A percentile compares a stretch with the other conserved stretches of the same genome.
Conservation (phyloP, 2,329 filamentous ascomycete genomes). For the Xylogone sp. region DNA sequence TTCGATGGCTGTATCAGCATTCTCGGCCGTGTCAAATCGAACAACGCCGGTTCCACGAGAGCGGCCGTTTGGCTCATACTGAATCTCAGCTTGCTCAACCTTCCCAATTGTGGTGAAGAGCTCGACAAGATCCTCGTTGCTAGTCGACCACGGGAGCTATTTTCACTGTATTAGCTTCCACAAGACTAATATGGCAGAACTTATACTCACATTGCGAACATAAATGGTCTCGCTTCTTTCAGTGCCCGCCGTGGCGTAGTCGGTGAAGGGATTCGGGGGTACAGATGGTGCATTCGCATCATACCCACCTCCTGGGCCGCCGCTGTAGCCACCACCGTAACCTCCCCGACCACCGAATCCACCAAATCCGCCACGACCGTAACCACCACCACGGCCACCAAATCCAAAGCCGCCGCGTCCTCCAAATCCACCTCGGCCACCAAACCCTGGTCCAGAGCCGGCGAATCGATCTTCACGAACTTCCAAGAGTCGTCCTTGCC, state of each 20-base stretch:
- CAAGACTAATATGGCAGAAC: neutral
- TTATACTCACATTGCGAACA: slow-evolving; percentile 82
- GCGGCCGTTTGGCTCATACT: slow-evolving; percentile 94
- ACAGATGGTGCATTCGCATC: slow-evolving; percentile 41
- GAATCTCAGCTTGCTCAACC: slow-evolving; percentile 97
- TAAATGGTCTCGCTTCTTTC: slow-evolving; percentile 85
- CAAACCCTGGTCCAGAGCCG: slow-evolving; percentile 45
- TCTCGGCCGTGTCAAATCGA: slow-evolving; percentile 77
- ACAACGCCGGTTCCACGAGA: slow-evolving; percentile 97
- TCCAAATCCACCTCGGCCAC: slow-evolving; percentile 39
- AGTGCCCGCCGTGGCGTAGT: slow-evolving; percentile 81
- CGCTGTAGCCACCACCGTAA: slow-evolving; percentile 38
- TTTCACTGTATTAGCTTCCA: slow-evolving; percentile 12
- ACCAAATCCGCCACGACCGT: slow-evolving; percentile 54
- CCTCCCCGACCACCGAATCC: slow-evolving; percentile 51
- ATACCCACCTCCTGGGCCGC: slow-evolving; percentile 30
- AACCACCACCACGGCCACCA: slow-evolving; percentile 53
- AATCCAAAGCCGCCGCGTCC: slow-evolving; percentile 41
- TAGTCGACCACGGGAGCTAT: slow-evolving; percentile 96
- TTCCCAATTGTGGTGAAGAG: slow-evolving; percentile 97
- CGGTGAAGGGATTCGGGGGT: slow-evolving; percentile 87
- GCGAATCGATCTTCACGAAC: slow-evolving; percentile 96
- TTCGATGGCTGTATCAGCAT: slow-evolving; percentile 88
- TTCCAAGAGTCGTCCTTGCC: slow-evolving; percentile 90
- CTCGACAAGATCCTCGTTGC: slow-evolving; percentile 95